A percentile compares a stretch with the other conserved stretches of the same genome.
Evolutionary conservation across 805 yeast species (phyloP).

Genomic region (Ogataea trehaloabstinens): DNA sequence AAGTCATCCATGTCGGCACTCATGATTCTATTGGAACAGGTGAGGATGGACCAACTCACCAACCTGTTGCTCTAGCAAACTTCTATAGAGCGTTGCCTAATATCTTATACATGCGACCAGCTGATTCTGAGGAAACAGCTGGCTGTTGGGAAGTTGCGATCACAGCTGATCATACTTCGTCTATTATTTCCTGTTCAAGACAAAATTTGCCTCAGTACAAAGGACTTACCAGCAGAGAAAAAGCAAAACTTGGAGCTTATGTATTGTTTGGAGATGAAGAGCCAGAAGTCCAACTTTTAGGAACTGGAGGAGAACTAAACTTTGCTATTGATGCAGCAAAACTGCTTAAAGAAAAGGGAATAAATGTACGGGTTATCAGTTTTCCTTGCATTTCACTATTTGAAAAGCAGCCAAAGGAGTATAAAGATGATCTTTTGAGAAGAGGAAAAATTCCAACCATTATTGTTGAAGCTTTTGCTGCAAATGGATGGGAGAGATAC

Average conservation of each 20-base stretch:
- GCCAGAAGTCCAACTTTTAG: constrained; percentile 63
- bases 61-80: constrained; percentile 85
- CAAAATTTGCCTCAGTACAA: constrained; percentile 88
- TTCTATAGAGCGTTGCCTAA: constrained; percentile 78
- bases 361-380: constrained; percentile 81
- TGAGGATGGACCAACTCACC: constrained; percentile 93
- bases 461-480: constrained; percentile 89
- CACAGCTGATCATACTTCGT: constrained; percentile 59
- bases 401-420: constrained; percentile 79
- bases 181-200: constrained; percentile 74
- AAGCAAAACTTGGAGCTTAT: constrained; percentile 93
- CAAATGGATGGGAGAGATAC: constrained; percentile 91
- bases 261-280: constrained; percentile 54
- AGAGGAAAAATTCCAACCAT: constrained; percentile 83
- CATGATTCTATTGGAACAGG: constrained; percentile 90
- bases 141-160: constrained; percentile 74
- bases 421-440: constrained; percentile 82
- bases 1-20: constrained; percentile 83
- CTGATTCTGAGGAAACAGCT: constrained; percentile 83
- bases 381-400: constrained; percentile 90
- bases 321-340: constrained; percentile 80
- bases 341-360: constrained; percentile 59
- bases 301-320: constrained; percentile 94
- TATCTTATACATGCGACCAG: constrained; percentile 84
- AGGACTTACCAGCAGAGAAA: constrained; percentile 78